Evolutionary conservation across 2,329 filamentous ascomycete genomes (phyloP).

Genomic region (Cryphonectria carpinicola): DNA sequence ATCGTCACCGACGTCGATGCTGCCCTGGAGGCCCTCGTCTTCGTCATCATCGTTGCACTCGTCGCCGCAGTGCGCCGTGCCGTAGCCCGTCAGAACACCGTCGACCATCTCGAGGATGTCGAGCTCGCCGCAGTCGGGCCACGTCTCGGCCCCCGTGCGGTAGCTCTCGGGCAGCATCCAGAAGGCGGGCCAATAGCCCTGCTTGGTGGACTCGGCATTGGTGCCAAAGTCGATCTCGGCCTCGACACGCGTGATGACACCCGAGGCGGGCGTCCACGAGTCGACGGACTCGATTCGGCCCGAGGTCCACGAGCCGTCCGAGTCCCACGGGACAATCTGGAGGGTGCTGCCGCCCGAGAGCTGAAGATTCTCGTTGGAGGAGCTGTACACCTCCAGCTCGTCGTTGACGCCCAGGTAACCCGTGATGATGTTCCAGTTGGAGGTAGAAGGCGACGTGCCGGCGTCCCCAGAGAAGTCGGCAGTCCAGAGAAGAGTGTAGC

Average conservation of each 20-base stretch:
- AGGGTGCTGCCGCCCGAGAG: constrained; percentile 55
- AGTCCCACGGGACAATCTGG: constrained; percentile 52
- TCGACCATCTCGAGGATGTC: constrained; percentile 56
- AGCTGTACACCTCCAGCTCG: constrained; percentile 53
- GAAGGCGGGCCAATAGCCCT: constrained; percentile 58
- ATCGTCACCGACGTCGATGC: constrained; percentile 46
- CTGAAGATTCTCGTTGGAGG: constrained; percentile 50
- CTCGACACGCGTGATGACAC: constrained; percentile 48
- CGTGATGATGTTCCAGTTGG: constrained; percentile 52
- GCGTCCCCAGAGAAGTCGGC: constrained; percentile 50
- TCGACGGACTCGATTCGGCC: constrained; percentile 53
- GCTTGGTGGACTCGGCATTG: constrained; percentile 43
- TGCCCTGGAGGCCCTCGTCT: constrained; percentile 42
- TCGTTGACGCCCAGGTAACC: constrained; percentile 51
- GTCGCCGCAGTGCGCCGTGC: constrained; percentile 54
- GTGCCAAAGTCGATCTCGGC: constrained; percentile 50
- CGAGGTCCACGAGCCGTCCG: constrained; percentile 50
- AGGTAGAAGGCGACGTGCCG: constrained; percentile 42
- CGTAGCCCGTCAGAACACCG: constrained; percentile 49
- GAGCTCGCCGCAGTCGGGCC: constrained; percentile 56
- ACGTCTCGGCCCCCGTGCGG: constrained; percentile 46
- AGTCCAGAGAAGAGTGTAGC: constrained; percentile 49
- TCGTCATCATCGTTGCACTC: constrained; percentile 50
- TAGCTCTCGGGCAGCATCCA: constrained; percentile 55
- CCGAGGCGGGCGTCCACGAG: constrained; percentile 48